These are phyloP conservation scores for Scedosporium minutisporum DNA, from an alignment of 2,329 filamentous ascomycete species.

Conservation along the genomic window DNA sequence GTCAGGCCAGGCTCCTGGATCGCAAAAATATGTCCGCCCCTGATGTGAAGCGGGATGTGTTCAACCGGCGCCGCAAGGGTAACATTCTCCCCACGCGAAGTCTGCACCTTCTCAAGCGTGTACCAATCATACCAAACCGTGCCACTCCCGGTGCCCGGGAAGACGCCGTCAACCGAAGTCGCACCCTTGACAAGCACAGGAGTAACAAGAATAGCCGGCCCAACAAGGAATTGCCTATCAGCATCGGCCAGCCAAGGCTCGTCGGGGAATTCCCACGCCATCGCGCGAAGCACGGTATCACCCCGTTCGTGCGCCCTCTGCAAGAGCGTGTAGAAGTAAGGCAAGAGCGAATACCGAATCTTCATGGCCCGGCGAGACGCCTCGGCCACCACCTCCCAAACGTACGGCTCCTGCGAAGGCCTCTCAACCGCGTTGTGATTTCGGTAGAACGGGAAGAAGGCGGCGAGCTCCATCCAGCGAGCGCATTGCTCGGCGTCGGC, in stretches of 20 bases:
- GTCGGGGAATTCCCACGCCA: conserved; percentile 61
- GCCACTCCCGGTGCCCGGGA: conserved; percentile 24
- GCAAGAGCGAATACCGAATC: conserved; percentile 68
- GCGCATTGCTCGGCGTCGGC: conserved; percentile 56
- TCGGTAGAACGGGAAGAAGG: conserved; percentile 62
- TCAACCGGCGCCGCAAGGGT: conserved; percentile 13
- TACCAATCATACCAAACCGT: conserved; percentile 44
- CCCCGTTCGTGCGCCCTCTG: conserved; percentile 50
- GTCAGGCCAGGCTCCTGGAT: conserved; percentile 51
- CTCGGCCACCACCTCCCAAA: conserved; percentile 51
- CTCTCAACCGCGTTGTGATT: conserved; percentile 49
- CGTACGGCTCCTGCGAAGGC: conserved; percentile 57
- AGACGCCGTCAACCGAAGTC: conserved; percentile 34
- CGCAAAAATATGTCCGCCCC: conserved; percentile 56
- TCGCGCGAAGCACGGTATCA: conserved; percentile 55
- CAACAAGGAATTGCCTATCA: conserved; percentile 43
- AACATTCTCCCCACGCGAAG: conserved; percentile 9
- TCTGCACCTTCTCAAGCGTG: conserved; percentile 32
- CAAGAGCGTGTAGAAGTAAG: conserved; percentile 70
- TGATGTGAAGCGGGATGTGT: conserved; percentile 58
- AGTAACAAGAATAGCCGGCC: conserved; percentile 35
- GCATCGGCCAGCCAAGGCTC: conserved; percentile 35
- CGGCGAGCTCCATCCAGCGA: conserved; percentile 60
- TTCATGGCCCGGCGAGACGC: conserved; percentile 60
- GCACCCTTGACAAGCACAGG: conserved; percentile 36